Evolutionary conservation across 2,329 filamentous ascomycete genomes (phyloP).

Genomic region (Aspergillus cejpii): DNA sequence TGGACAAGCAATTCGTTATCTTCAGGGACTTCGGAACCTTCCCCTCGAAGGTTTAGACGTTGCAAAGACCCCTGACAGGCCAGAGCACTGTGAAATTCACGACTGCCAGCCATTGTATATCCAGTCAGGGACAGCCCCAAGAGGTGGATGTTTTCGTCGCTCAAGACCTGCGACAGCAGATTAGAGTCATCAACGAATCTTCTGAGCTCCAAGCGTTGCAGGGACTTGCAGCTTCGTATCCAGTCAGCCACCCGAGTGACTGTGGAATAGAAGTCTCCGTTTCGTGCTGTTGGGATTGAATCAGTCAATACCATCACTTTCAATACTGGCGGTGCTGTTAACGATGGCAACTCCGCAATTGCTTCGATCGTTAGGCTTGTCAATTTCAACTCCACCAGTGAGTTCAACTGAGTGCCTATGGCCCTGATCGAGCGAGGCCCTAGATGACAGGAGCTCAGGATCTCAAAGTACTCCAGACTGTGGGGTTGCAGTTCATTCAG

Average conservation of each 20-base stretch:
- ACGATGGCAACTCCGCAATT: slow-evolving; percentile 31
- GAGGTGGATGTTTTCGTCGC: slow-evolving; percentile 22
- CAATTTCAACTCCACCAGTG: slow-evolving; percentile 51
- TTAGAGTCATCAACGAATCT: slow-evolving; percentile 47
- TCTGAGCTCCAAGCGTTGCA: slow-evolving; percentile 48
- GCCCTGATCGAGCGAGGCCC: slow-evolving; percentile 50
- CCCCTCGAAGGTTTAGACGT: slow-evolving; percentile 27
- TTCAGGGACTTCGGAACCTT: slow-evolving; percentile 20
- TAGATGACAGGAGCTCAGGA: slow-evolving; percentile 52
- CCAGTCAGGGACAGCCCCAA: slow-evolving; percentile 25
- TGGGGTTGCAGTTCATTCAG: slow-evolving; percentile 51
- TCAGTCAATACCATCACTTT: slow-evolving; percentile 47
- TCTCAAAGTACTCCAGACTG: slow-evolving; percentile 53
- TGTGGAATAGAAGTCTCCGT: slow-evolving; percentile 48
- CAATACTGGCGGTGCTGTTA: slow-evolving; percentile 31
- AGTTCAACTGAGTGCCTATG: slow-evolving; percentile 48
- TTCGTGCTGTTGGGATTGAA: slow-evolving; percentile 37
- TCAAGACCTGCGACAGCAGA: slow-evolving; percentile 25
- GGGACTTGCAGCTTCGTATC: slow-evolving; percentile 48
- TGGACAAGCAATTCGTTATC: slow-evolving; percentile 28
- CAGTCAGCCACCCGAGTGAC: slow-evolving; percentile 49
- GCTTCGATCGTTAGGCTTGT: slow-evolving; percentile 44
- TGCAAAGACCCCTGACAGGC: slow-evolving; percentile 24
- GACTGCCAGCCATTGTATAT: slow-evolving; percentile 21
- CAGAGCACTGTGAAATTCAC: slow-evolving; percentile 26